Evolutionary conservation across 768 basidiomycete species (phyloP), one percentile per base, ranked within the genome.

Genomic region (Suillus spraguei): DNA sequence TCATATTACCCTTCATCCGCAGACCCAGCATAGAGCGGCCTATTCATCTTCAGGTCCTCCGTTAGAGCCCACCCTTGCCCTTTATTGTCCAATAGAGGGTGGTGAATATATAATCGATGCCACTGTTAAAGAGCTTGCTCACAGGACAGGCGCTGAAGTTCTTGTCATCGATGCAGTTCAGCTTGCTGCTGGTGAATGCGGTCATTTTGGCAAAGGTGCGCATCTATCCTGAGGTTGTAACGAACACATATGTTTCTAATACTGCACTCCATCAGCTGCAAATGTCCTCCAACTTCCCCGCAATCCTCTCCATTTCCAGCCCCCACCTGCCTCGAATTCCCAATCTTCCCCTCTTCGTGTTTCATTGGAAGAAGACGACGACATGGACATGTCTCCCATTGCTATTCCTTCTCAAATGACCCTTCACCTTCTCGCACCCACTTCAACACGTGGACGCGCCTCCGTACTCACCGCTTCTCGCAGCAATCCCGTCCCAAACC

Each of bases 171-270:
- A 98, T 77, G 80, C 90, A 4, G 87, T 89, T 10, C 91, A 95
- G 64, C 79, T 97, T 22, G 94, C 91, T 39, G 89, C 94, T 4
- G 93, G 94, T n/a, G 89, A 93, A 74, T 91, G 88, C 81, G 95
- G 95, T 3, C 80, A 83, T 22, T 94, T 94, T 73, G 94, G 95
- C 33, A 84, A 88, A 82, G 91, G 91, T 89, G 59, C 58, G 68
- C 69, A 63, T 66, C 24, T 46, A 61, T 61, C 32, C 7, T 63
- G 28, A 28, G 28, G 4, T 28, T 28, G 7, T 20, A 58, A 20
- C 6, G 39, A 28, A 13, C 10, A 32, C 53, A 28, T 58, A 52
- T 62, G 33, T 20, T 50, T 22, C 41, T 50, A 41, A 38, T 42
- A 35, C 28, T 32, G 60, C 39, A 62, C 61, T 61, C 22, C 59